Evolutionary conservation across 768 basidiomycete genomes (phyloP).

Genomic region (Sarcodon aspratus): DNA sequence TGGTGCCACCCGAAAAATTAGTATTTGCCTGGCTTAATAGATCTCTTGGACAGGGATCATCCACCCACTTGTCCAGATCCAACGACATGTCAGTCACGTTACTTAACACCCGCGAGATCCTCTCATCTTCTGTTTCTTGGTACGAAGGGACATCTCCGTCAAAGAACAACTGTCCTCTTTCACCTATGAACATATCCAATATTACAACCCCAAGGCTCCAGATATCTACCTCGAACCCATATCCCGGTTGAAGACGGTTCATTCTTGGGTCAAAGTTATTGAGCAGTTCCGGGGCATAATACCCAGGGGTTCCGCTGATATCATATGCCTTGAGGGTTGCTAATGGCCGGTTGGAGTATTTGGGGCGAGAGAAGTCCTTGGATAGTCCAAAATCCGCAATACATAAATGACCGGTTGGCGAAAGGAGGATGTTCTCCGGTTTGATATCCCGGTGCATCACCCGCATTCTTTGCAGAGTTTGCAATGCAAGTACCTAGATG

Average conservation of each 20-base stretch:
- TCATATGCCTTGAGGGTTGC: constrained; percentile 2
- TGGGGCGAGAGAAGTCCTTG: neutral
- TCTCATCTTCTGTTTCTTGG: too few relatives aligned
- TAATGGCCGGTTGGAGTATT: neutral
- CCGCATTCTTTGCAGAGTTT: constrained; percentile 24
- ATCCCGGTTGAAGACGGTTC: constrained; percentile 12
- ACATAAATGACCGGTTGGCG: constrained; percentile 18
- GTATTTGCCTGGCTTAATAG: neutral
- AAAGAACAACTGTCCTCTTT: too few relatives aligned
- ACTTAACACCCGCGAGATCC: too few relatives aligned
- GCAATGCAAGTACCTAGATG: constrained; percentile 16
- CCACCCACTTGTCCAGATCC: too few relatives aligned
- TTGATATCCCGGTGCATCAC: constrained; percentile 42
- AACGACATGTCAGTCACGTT: too few relatives aligned
- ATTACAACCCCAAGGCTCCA: constrained; percentile 38
- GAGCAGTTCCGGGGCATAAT: constrained; percentile 37
- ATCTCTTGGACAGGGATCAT: too few relatives aligned
- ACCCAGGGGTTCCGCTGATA: constrained; percentile 26
- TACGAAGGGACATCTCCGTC: too few relatives aligned
- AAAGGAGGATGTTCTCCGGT: constrained; percentile 37
- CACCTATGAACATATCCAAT: constrained; percentile 23
- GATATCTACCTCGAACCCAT: constrained; percentile 34
- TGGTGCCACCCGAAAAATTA: neutral
- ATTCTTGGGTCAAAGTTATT: constrained; percentile 11
- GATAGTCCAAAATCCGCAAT: constrained; percentile 34